These are phyloP conservation scores for Sphagnurus paluster DNA, from an alignment of 1,284 basidiomycete species.

Conservation along the genomic window DNA sequence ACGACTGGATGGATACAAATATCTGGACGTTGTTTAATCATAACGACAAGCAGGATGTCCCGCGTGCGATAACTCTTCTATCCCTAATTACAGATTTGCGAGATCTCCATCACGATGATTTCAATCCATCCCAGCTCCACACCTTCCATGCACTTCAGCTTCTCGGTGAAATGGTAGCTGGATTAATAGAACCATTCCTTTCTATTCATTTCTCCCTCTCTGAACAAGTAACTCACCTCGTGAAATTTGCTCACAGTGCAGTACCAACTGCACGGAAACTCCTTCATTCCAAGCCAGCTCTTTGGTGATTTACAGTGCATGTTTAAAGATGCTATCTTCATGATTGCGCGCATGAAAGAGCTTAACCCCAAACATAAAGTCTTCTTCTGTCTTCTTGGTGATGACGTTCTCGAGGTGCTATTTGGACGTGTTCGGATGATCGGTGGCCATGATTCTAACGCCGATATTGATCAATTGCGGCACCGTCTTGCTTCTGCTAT, in stretches of 20 bases:
- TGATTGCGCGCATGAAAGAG: conserved; percentile 21
- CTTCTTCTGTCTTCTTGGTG: conserved; percentile 24
- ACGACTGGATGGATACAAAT: conserved; percentile 24
- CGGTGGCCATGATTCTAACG: conserved; percentile 30
- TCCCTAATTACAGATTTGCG: conserved; percentile 19
- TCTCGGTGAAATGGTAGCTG: conserved; percentile 24
- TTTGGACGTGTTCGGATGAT: conserved; percentile 26
- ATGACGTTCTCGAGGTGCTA: conserved; percentile 25
- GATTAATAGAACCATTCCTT: conserved; percentile 23
- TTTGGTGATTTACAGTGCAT: conserved; percentile 27
- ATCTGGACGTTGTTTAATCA: background rate
- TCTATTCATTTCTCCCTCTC: conserved; percentile 26
- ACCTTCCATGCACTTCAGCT: conserved; percentile 22
- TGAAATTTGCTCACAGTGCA: conserved; percentile 20
- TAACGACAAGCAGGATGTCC: conserved; percentile 24
- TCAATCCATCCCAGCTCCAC: conserved; percentile 1
- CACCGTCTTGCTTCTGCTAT: conserved; percentile 35
- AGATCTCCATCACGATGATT: conserved; percentile 16
- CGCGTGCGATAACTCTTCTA: conserved; percentile 21
- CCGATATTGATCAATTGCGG: conserved; percentile 23
- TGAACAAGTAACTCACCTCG: conserved; percentile 22
- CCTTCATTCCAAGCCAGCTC: conserved; percentile 23
- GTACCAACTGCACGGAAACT: conserved; percentile 15
- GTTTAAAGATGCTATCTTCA: conserved; percentile 23
- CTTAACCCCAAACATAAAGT: conserved; percentile 20